phyloP scores from a whole-genome alignment of 345 rosid species.

The Mercurialis annua region DNA sequence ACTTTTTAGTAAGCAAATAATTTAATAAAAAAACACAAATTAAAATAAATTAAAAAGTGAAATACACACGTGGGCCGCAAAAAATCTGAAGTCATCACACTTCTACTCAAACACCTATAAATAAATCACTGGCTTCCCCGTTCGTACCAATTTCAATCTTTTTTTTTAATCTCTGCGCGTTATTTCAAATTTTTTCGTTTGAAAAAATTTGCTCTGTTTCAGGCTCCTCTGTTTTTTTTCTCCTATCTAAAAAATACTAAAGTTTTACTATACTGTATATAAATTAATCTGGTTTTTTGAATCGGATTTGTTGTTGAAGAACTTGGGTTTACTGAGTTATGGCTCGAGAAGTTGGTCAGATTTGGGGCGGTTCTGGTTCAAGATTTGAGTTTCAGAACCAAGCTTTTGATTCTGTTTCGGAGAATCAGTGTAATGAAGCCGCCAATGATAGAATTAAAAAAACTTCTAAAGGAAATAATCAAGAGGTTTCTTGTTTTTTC shows the following conservation, averaged over 20 bases:
- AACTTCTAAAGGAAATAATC: neutral
- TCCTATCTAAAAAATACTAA: neutral
- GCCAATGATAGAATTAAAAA: neutral
- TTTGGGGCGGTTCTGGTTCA: neutral
- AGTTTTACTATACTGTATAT: neutral
- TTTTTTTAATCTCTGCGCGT: neutral
- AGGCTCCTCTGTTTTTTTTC: neutral
- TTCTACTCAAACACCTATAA: slow-evolving; percentile 4
- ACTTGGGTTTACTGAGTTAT: neutral
- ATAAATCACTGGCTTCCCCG: slow-evolving; percentile 4
- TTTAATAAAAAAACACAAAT: no score
- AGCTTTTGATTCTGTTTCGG: neutral
- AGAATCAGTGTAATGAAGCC: slow-evolving; percentile 1
- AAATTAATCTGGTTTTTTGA: neutral
- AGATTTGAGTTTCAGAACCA: neutral
- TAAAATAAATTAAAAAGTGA: neutral
- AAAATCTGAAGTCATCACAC: slow-evolving; percentile 13
- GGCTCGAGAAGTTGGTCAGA: neutral
- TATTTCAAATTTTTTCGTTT: neutral
- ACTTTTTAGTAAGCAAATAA: neutral
- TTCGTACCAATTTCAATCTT: neutral
- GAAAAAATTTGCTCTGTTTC: neutral
- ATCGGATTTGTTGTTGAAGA: neutral
- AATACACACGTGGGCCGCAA: neutral
- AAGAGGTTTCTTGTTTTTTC: slow-evolving; percentile 6